A percentile compares a stretch with the other conserved stretches of the same genome.
These are phyloP conservation scores for Fusarium chaquense DNA, from an alignment of 2,329 filamentous ascomycete species.

Conservation along the genomic window DNA sequence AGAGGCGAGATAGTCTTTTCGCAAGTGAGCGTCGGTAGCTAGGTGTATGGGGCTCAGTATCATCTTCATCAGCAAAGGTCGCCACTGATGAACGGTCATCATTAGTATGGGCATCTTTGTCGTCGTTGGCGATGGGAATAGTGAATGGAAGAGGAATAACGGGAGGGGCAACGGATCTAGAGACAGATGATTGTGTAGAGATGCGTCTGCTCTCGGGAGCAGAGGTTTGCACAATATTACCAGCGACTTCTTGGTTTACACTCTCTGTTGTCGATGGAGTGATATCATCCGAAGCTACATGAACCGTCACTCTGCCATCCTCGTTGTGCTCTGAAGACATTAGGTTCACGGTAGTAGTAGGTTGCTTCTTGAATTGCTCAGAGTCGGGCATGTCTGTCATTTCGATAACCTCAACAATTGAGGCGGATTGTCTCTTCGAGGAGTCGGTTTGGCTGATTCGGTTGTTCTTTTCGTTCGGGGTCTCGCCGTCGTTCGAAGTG, in stretches of 20 bases:
- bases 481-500: conserved; percentile 65
- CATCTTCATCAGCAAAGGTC: conserved; percentile 73
- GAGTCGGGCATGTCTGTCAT: conserved; percentile 62
- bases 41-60: conserved; percentile 47
- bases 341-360: conserved; percentile 51
- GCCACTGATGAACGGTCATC: conserved; percentile 74
- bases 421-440: conserved; percentile 51
- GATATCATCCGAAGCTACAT: conserved; percentile 64
- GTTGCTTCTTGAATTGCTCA: conserved; percentile 42
- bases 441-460: conserved; percentile 53
- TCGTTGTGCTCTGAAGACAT: conserved; percentile 57
- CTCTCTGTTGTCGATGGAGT: conserved; percentile 37
- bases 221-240: conserved; percentile 21
- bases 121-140: conserved; percentile 62
- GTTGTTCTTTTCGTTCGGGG: conserved; percentile 60
- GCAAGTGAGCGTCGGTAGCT: conserved; percentile 56
- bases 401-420: conserved; percentile 64
- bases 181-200: conserved; percentile 39
- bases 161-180: conserved; percentile 56
- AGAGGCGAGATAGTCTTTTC: conserved; percentile 64
- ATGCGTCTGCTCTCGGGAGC: conserved; percentile 34
- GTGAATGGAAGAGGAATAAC: conserved; percentile 75
- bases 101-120: conserved; percentile 56
- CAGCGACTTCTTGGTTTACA: conserved; percentile 41
- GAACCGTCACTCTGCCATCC: conserved; percentile 64